Conservation (phyloP, 768 basidiomycete species). For the Mycena maculata region DNA sequence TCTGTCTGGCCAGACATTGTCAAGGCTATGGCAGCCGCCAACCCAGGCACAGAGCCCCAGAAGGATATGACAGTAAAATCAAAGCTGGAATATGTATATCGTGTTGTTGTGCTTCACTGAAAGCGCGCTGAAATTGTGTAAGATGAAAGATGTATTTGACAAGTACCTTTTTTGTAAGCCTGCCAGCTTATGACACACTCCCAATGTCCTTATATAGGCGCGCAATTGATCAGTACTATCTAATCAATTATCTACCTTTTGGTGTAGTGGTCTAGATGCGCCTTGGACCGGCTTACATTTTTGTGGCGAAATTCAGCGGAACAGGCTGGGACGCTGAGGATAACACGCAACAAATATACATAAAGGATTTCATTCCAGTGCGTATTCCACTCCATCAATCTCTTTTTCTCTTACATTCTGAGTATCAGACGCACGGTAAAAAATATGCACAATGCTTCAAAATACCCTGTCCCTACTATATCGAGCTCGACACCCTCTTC, state of each 20-base stretch:
- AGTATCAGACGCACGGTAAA: not conserved
- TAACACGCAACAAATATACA: not conserved
- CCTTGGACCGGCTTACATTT: too few relatives aligned
- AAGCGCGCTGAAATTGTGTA: too few relatives aligned
- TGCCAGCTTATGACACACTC: too few relatives aligned
- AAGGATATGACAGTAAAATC: conserved; percentile 7
- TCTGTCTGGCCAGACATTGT: not conserved
- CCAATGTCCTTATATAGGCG: too few relatives aligned
- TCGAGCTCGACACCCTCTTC: conserved; percentile 6
- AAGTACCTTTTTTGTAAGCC: too few relatives aligned
- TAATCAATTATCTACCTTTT: not conserved
- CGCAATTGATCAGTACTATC: not conserved
- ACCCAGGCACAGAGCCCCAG: not conserved
- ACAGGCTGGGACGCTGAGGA: conserved; percentile 1
- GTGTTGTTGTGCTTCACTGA: too few relatives aligned
- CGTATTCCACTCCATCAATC: not conserved
- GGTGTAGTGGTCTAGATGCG: too few relatives aligned
- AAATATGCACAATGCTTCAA: conserved; percentile 11
- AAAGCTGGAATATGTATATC: not conserved
- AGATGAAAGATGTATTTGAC: too few relatives aligned
- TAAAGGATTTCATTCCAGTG: conserved; percentile 8
- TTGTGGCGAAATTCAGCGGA: not conserved
- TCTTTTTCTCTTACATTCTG: not conserved
- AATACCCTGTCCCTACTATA: not conserved
- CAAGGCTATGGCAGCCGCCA: not conserved